These are phyloP conservation scores for Lupinus albus DNA, from an alignment of 306 rosid genomes.

Conservation along the genomic window DNA sequence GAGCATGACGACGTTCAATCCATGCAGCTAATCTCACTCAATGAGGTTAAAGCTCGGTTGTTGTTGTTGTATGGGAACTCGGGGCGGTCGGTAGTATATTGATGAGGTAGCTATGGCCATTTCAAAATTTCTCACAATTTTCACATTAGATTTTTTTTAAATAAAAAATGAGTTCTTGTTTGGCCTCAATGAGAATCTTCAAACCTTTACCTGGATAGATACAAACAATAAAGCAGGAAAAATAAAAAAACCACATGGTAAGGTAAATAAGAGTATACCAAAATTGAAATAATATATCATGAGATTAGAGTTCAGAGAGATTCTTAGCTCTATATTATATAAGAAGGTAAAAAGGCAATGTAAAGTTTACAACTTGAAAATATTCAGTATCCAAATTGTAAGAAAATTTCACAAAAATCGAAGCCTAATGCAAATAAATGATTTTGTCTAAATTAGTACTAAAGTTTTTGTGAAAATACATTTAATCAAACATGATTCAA, in stretches of 20 bases:
- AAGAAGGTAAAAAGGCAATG: constrained; percentile 25
- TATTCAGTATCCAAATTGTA: background rate
- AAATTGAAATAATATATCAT: constrained; percentile 4
- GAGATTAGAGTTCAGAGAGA: constrained; percentile 6
- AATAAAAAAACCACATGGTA: background rate
- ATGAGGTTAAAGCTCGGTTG: too few species aligned
- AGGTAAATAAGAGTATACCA: background rate
- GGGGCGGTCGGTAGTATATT: background rate
- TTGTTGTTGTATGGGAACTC: background rate
- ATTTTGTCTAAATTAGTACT: background rate
- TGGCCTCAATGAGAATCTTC: background rate
- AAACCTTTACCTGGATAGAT: background rate
- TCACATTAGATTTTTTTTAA: background rate
- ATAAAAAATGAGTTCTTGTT: background rate
- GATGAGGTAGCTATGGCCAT: background rate
- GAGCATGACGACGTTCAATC: too few species aligned
- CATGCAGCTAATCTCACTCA: too few species aligned
- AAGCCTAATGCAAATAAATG: background rate
- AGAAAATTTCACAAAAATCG: background rate
- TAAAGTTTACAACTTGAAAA: constrained; percentile 5
- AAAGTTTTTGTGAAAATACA: background rate
- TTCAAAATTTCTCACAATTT: background rate
- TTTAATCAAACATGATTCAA: background rate
- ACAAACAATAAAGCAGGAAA: background rate
- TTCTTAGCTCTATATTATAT: background rate